Evolutionary conservation across 2,329 filamentous ascomycete species (phyloP).

Genomic region (Claviceps arundinis): DNA sequence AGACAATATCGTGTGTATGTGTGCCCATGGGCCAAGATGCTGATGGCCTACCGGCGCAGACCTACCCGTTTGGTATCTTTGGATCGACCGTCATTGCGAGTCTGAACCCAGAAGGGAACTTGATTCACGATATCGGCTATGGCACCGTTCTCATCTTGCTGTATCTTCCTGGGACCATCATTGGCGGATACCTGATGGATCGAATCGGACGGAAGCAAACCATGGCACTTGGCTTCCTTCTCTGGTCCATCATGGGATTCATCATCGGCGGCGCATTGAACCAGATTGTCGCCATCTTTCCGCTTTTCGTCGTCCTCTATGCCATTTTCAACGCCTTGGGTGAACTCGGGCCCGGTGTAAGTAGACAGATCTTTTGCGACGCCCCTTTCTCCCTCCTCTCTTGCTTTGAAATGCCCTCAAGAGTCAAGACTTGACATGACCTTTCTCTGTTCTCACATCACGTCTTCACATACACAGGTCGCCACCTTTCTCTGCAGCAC

Average conservation of each 20-base stretch:
- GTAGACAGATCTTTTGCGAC: background rate
- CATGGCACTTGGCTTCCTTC: slow-evolving; percentile 12
- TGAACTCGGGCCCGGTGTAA: background rate
- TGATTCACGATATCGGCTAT: slow-evolving; percentile 12
- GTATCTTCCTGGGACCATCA: slow-evolving; percentile 13
- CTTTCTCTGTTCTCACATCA: too few relatives aligned
- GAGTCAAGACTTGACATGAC: too few relatives aligned
- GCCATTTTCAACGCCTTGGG: slow-evolving; percentile 13
- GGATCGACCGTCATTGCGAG: slow-evolving; percentile 13
- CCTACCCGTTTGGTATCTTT: slow-evolving; percentile 14
- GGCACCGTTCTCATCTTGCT: slow-evolving; percentile 13
- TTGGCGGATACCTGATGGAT: slow-evolving; percentile 27
- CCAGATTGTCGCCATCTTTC: slow-evolving; percentile 30
- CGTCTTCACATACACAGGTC: background rate
- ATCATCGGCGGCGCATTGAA: slow-evolving; percentile 35
- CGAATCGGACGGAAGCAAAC: slow-evolving; percentile 21
- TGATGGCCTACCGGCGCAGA: slow-evolving; percentile 3
- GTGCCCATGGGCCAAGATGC: background rate
- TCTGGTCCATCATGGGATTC: slow-evolving; percentile 27
- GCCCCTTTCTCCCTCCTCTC: too few relatives aligned
- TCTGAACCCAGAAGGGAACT: slow-evolving; percentile 9
- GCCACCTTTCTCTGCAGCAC: slow-evolving; percentile 12
- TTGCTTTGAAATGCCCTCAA: too few relatives aligned
- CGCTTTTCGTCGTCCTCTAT: slow-evolving; percentile 38
- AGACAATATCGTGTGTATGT: too few relatives aligned